A percentile compares a stretch with the other conserved stretches of the same genome.
phyloP scores from a whole-genome alignment of 805 yeast genomes.

The Saccharomyces eubayanus region DNA sequence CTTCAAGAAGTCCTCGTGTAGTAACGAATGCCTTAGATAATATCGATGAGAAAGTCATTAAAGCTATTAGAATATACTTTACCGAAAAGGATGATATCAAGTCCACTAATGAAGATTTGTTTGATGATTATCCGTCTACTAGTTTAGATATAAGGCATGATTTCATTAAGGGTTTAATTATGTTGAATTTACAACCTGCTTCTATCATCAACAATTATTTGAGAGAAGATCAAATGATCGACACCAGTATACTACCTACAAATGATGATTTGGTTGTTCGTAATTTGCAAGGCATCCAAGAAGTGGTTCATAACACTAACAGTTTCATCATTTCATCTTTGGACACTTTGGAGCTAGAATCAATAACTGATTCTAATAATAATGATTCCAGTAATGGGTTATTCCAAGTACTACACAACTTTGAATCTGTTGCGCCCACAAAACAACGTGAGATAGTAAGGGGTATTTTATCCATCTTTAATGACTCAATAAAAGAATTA shows the following conservation, averaged over 20 bases:
- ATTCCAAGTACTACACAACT: slow-evolving; percentile 39
- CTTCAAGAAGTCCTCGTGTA: slow-evolving; percentile 21
- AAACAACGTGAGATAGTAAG: slow-evolving; percentile 40
- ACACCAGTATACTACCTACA: slow-evolving; percentile 26
- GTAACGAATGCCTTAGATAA: slow-evolving; percentile 22
- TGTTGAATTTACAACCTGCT: slow-evolving; percentile 33
- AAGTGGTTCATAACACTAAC: slow-evolving; percentile 26
- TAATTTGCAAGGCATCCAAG: slow-evolving; percentile 29
- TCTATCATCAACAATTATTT: slow-evolving; percentile 29
- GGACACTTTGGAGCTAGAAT: slow-evolving; percentile 24
- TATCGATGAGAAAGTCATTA: slow-evolving; percentile 26
- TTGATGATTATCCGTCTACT: slow-evolving; percentile 42
- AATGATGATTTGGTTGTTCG: slow-evolving; percentile 30
- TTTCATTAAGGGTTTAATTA: slow-evolving; percentile 39
- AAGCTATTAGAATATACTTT: slow-evolving; percentile 29
- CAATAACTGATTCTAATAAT: slow-evolving; percentile 35
- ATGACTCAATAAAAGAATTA: slow-evolving; percentile 33
- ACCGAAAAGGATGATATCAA: slow-evolving; percentile 30
- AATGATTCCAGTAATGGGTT: slow-evolving; percentile 50
- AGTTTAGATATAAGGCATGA: slow-evolving; percentile 44
- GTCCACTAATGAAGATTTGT: slow-evolving; percentile 40
- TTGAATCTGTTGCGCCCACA: slow-evolving; percentile 40
- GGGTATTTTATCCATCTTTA: slow-evolving; percentile 28
- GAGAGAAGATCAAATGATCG: slow-evolving; percentile 35
- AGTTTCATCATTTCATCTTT: slow-evolving; percentile 21